Conservation (phyloP, 768 basidiomycete genomes). For the Auricularia auricula-judae region DNA sequence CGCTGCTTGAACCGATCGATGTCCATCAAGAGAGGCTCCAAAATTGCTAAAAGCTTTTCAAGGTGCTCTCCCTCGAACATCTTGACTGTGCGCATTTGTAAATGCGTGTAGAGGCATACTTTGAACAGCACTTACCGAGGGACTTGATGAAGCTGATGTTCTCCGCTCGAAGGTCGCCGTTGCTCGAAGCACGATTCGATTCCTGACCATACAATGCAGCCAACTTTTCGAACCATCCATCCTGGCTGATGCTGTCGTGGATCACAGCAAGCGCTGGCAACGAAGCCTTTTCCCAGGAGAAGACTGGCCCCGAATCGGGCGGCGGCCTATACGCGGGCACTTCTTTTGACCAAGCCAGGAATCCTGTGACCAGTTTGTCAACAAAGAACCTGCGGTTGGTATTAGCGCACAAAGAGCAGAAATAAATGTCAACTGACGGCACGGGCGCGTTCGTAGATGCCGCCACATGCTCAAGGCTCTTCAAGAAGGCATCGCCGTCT, state of each 20-base stretch:
- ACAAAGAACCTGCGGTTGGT: constrained; percentile 30
- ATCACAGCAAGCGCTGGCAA: constrained; percentile 40
- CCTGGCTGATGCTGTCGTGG: constrained; percentile 29
- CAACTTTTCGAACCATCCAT: constrained; percentile 51
- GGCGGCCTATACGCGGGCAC: constrained; percentile 49
- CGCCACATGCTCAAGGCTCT: constrained; percentile 25
- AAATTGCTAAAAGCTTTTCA: constrained; percentile 37
- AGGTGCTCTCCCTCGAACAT: constrained; percentile 45
- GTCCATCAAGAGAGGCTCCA: constrained; percentile 54
- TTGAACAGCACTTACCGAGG: constrained; percentile 24
- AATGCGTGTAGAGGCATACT: constrained; percentile 25
- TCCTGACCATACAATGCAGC: constrained; percentile 71
- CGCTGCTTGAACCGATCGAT: constrained; percentile 78
- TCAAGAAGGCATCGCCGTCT: constrained; percentile 41
- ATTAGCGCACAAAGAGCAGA: constrained; percentile 2
- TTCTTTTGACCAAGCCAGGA: constrained; percentile 57
- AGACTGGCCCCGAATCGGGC: constrained; percentile 23
- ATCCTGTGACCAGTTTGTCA: constrained; percentile 71
- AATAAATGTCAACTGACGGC: constrained; percentile 19
- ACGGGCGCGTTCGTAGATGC: constrained; percentile 21
- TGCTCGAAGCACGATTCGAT: constrained; percentile 40
- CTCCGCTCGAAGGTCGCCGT: constrained; percentile 44
- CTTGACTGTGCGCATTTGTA: constrained; percentile 40
- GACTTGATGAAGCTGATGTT: constrained; percentile 39
- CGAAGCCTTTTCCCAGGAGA: constrained; percentile 47